Evolutionary conservation across 805 yeast species (phyloP), one percentile per base, ranked within the genome.

Genomic region (Yarrowia porcina): DNA sequence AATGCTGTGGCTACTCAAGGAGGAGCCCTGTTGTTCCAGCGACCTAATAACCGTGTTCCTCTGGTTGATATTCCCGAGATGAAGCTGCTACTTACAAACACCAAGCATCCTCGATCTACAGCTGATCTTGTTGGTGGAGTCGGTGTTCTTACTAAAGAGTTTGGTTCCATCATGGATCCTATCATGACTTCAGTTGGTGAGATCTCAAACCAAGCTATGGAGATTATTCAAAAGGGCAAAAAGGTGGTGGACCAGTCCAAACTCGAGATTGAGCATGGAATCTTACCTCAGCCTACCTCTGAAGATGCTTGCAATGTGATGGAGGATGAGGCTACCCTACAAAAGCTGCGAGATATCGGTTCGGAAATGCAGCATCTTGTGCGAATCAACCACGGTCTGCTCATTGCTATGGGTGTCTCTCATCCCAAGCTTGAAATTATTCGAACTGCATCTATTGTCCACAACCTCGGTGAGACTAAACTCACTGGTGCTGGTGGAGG

Each of bases 401-500:
- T 94, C 44, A 90, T 85, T 2, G 80, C 97, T 0, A 73, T 94
- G 15, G 97, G 97, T 3, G 99, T 94, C 10, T 87, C 96, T 23
- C 99, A 94, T 73, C 96, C 97, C 9, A 80, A 87, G n/a, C 78
- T 94, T 64, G 99, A 94, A 72, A 77, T 79, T 57, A 83, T 93
- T 28, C 87, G 85, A 69, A 75, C 82, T 20, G 76, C 83, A n/a
- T 81, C 90, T 23, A 92, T 88, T 70, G 80, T 79, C 57, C 69
- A 83, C 63, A 72, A 77, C 4, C 73, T 94, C 17, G 99, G 99
- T 8, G 85, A 88, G 64, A 93, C 99, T 0, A 94, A 94, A 73
- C 80, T 94, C 62, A 94, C 99, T 0, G 99, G 99, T 42, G 99
- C 99, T 0, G 99, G 99, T 35, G 99, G 99, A 20, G 99, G 99